These are phyloP conservation scores for Apiosordaria backusii DNA, from an alignment of 495 filamentous ascomycete genomes.

Conservation along the genomic window DNA sequence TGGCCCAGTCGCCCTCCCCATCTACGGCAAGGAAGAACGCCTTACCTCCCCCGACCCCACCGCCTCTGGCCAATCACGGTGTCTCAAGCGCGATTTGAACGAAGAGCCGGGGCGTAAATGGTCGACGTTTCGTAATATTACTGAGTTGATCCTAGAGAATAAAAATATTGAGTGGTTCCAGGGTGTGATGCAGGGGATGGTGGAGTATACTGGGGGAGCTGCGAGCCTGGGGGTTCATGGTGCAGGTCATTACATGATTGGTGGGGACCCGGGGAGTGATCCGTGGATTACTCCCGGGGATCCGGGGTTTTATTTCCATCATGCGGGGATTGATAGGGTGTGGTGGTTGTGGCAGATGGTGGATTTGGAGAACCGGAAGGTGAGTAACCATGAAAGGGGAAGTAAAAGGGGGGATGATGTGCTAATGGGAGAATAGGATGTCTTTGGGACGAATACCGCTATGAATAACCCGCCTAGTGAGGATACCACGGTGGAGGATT, in stretches of 20 bases:
- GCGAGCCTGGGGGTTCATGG: slow-evolving; percentile 45
- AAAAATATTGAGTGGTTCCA: slow-evolving; percentile 51
- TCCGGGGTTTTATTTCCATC: slow-evolving; percentile 67
- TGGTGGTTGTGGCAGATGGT: slow-evolving; percentile 70
- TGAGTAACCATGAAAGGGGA: slow-evolving; percentile 11
- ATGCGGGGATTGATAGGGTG: slow-evolving; percentile 61
- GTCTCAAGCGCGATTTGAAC: slow-evolving; percentile 63
- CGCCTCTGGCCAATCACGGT: slow-evolving; percentile 54
- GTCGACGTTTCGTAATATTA: slow-evolving; percentile 39
- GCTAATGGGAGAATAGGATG: too few species aligned
- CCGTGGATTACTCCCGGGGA: slow-evolving; percentile 59
- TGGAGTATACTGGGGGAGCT: slow-evolving; percentile 40
- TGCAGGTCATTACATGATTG: slow-evolving; percentile 55
- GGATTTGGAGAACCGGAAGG: slow-evolving; percentile 43
- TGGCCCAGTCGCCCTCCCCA: slow-evolving; percentile 45
- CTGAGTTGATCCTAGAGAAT: slow-evolving; percentile 41
- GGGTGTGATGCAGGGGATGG: slow-evolving; percentile 43
- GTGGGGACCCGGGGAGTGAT: slow-evolving; percentile 45
- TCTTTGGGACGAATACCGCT: slow-evolving; percentile 34
- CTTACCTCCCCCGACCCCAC: slow-evolving; percentile 19
- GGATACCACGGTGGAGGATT: slow-evolving; percentile 34
- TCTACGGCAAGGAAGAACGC: slow-evolving; percentile 19
- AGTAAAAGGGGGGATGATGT: too few species aligned
- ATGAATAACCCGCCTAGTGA: slow-evolving; percentile 38
- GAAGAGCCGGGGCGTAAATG: slow-evolving; percentile 38